Conservation (phyloP, 1,139 yeast species). For the Pichia sp. region DNA sequence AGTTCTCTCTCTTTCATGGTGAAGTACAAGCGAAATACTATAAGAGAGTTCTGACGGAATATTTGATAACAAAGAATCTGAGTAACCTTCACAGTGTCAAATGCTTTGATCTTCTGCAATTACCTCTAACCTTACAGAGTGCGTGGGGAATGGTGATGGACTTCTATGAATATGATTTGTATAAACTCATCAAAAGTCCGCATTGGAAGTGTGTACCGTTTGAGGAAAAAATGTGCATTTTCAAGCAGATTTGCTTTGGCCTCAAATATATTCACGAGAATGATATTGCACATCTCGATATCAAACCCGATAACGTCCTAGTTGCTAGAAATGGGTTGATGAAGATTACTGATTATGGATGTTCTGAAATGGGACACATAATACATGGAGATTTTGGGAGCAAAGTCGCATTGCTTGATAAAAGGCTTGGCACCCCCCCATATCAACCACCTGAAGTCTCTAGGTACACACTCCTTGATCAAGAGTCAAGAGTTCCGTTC, state of each 20-base stretch:
- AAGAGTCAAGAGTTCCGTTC: conserved; percentile 38
- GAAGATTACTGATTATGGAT: conserved; percentile 73
- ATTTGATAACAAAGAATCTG: conserved; percentile 47
- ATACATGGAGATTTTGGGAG: conserved; percentile 46
- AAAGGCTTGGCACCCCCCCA: conserved; percentile 73
- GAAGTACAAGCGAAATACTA: conserved; percentile 58
- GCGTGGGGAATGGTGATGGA: conserved; percentile 79
- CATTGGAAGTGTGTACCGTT: conserved; percentile 38
- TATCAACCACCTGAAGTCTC: conserved; percentile 75
- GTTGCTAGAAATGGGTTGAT: conserved; percentile 52
- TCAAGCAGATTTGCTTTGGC: conserved; percentile 52
- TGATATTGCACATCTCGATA: conserved; percentile 57
- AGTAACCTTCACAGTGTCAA: conserved; percentile 50
- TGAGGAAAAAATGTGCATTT: conserved; percentile 51
- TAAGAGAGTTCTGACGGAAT: conserved; percentile 57
- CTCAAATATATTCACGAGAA: conserved; percentile 46
- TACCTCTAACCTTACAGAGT: conserved; percentile 54
- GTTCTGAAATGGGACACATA: conserved; percentile 56
- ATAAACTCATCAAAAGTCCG: conserved; percentile 36
- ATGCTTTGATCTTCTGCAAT: conserved; percentile 47
- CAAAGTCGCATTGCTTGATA: conserved; percentile 37
- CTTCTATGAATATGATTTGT: conserved; percentile 51
- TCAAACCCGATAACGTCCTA: conserved; percentile 61
- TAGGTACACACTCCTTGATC: conserved; percentile 34
- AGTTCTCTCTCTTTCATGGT: conserved; percentile 50